phyloP scores from a whole-genome alignment of 2,329 filamentous ascomycete genomes.

The Lecanoromycetidae sp. region DNA sequence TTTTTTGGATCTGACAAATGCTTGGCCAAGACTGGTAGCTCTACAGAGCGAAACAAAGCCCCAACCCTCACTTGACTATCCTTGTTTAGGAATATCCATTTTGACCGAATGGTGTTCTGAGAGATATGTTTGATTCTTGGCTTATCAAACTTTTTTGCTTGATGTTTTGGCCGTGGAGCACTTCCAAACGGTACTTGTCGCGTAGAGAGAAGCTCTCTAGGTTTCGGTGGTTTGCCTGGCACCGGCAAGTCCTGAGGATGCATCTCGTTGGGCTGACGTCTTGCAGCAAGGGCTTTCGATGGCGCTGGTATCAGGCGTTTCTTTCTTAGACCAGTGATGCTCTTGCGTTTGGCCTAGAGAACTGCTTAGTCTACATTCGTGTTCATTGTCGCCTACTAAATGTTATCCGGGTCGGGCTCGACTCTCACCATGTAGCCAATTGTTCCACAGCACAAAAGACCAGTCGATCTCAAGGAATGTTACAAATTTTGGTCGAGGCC shows the following conservation, averaged over 20 bases:
- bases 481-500: too few relatives aligned
- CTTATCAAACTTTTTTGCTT: background rate
- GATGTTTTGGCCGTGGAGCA: background rate
- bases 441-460: too few relatives aligned
- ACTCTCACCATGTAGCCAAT: too few relatives aligned
- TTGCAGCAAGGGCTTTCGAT: background rate
- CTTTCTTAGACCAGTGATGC: slow-evolving; percentile 8
- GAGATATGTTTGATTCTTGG: slow-evolving; percentile 11
- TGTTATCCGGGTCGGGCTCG: too few relatives aligned
- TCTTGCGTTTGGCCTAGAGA: slow-evolving; percentile 14
- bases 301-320: background rate
- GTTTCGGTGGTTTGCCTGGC: background rate
- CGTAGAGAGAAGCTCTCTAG: background rate
- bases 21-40: slow-evolving; percentile 10
- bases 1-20: slow-evolving; percentile 10
- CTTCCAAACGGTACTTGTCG: background rate
- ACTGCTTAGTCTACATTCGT: background rate
- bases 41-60: slow-evolving; percentile 7
- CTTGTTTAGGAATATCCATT: slow-evolving; percentile 8
- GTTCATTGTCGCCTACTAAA: too few relatives aligned
- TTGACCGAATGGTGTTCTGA: slow-evolving; percentile 7
- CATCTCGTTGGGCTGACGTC: background rate
- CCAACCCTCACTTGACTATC: slow-evolving; percentile 8
- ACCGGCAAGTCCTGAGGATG: background rate
- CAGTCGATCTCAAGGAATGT: too few relatives aligned